These are phyloP conservation scores for Pyrus betulifolia DNA, from an alignment of 306 rosid species.

Conservation along the genomic window DNA sequence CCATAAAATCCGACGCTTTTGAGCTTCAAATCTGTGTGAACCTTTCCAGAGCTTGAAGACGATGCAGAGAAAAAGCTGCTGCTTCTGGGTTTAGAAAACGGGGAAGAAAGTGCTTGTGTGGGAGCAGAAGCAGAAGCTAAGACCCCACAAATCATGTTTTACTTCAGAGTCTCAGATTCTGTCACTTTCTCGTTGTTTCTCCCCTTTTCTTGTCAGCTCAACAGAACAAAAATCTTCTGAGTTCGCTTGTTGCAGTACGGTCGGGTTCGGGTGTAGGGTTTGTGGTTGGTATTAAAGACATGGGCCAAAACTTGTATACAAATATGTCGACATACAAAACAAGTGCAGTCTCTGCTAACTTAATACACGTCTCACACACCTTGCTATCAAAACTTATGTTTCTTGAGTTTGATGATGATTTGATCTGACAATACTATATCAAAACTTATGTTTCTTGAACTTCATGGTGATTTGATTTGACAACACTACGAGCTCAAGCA, in stretches of 20 bases:
- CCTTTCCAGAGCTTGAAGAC: slow-evolving; percentile 5
- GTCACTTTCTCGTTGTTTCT: slow-evolving; percentile 16
- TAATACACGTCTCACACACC: neutral
- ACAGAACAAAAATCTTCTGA: neutral
- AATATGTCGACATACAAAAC: neutral
- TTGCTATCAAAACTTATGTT: neutral
- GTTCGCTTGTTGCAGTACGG: neutral
- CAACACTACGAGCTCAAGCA: too few relatives aligned
- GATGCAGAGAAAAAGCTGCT: slow-evolving; percentile 11
- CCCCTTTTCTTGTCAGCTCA: slow-evolving; percentile 8
- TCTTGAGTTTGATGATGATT: neutral
- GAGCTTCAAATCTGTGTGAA: slow-evolving; percentile 20
- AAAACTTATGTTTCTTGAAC: too few relatives aligned
- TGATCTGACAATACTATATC: too few relatives aligned
- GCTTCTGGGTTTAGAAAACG: slow-evolving; percentile 19
- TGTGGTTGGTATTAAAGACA: neutral
- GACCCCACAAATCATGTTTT: slow-evolving; percentile 43
- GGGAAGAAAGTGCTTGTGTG: slow-evolving; percentile 10
- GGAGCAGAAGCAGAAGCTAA: slow-evolving; percentile 36
- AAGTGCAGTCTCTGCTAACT: neutral
- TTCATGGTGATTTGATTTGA: too few relatives aligned
- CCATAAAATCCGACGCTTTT: slow-evolving; percentile 11
- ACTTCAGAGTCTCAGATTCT: neutral
- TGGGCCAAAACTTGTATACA: neutral
- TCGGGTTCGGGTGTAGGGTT: neutral